Evolutionary conservation across 768 basidiomycete genomes (phyloP).

Genomic region (Xerocomus spinulosus): DNA sequence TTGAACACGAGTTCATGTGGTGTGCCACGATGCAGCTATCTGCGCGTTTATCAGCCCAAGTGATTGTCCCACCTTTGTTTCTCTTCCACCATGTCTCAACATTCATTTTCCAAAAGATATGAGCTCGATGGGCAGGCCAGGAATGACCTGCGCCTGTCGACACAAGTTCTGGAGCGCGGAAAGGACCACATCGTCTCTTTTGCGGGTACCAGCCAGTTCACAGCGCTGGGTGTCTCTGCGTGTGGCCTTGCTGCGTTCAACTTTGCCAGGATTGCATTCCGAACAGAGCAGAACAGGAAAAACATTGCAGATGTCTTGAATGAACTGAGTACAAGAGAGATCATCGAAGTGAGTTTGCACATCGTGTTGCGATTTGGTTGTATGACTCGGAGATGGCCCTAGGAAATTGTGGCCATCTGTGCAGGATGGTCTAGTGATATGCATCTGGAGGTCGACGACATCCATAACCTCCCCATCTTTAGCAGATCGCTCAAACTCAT

Average conservation of each 20-base stretch:
- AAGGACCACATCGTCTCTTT: conserved; percentile 42
- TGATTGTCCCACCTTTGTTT: background rate
- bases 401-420: conserved; percentile 60
- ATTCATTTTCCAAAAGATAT: background rate
- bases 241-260: conserved; percentile 68
- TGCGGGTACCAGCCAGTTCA: conserved; percentile 54
- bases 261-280: conserved; percentile 50
- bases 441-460: conserved; percentile 57
- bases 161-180: conserved; percentile 21
- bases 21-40: no score
- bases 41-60: background rate
- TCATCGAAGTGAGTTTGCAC: conserved; percentile 25
- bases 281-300: conserved; percentile 12
- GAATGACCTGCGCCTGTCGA: background rate
- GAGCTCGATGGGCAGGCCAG: background rate
- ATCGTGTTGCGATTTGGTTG: background rate
- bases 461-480: conserved; percentile 48
- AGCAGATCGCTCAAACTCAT: conserved; percentile 34
- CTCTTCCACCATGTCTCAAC: conserved; percentile 5
- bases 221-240: conserved; percentile 41
- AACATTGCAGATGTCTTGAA: conserved; percentile 15
- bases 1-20: no score
- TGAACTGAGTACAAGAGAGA: conserved; percentile 19
- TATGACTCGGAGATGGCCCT: background rate
- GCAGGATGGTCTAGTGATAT: conserved; percentile 47